A percentile compares a stretch with the other conserved stretches of the same genome.
phyloP scores from a whole-genome alignment of 192 early-diverging fungal genomes.

The Backusella liffmaniae region DNA sequence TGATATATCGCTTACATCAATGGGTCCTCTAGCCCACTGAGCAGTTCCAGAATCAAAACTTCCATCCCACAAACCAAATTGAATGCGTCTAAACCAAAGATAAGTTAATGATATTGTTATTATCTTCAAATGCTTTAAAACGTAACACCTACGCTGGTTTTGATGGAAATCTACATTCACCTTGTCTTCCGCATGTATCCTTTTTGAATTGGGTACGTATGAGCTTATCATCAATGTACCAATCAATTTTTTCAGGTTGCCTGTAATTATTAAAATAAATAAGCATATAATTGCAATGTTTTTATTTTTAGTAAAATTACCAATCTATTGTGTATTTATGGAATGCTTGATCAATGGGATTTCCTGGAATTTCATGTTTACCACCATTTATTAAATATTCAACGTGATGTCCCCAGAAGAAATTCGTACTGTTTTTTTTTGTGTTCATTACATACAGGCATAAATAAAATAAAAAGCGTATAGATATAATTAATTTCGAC shows the following conservation, averaged over 20 bases:
- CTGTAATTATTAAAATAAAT: constrained; percentile 6
- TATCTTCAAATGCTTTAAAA: not conserved
- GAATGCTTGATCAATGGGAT: constrained; percentile 25
- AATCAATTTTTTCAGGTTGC: constrained; percentile 42
- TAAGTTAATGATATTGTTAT: not conserved
- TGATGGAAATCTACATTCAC: constrained; percentile 40
- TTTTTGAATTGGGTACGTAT: constrained; percentile 38
- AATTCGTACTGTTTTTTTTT: constrained; percentile 36
- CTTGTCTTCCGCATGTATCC: constrained; percentile 25
- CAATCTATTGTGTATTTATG: constrained; percentile 41
- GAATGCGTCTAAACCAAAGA: constrained; percentile 34
- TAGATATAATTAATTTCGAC: not conserved
- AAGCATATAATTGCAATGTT: not conserved
- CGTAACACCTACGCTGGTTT: constrained; percentile 29
- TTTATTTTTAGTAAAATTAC: constrained; percentile 6
- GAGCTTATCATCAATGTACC: constrained; percentile 45
- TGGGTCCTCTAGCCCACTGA: constrained; percentile 35
- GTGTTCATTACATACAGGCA: not conserved
- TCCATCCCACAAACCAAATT: constrained; percentile 58
- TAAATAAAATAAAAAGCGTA: not conserved
- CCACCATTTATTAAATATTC: constrained; percentile 31
- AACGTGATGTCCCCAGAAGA: constrained; percentile 36
- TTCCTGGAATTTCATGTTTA: constrained; percentile 27
- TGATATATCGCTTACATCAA: constrained; percentile 16
- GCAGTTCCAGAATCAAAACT: constrained; percentile 38